Base-by-base conservation (phyloP, 139 green algal species). In the Gonium pectorale region DNA sequence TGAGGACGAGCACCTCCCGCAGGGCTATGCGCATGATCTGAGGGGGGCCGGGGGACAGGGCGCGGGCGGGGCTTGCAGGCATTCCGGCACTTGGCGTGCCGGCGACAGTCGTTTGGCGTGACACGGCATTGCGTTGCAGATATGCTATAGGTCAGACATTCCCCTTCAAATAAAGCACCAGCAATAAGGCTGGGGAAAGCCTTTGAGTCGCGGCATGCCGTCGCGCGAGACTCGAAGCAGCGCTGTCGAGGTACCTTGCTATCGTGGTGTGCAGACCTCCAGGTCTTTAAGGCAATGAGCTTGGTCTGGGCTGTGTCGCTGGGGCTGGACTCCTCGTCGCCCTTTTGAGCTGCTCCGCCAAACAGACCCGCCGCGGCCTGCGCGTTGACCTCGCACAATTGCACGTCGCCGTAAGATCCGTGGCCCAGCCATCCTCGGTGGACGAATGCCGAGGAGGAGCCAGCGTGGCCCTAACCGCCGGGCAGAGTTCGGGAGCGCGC, bases 21-120 rank as follows among this genome's bases (percentile, higher is more conserved):
- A 81, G 56, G 0, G 54, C 54, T 38, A 81, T 81, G 1, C 56
- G 73, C 73, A 81, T 81, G 2, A 81, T 31, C 73, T 81, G 73
- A 3, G 21, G 4, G n/a, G n/a, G n/a, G n/a, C n/a, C n/a, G n/a
- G n/a, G n/a, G n/a, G n/a, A n/a, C n/a, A n/a, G n/a, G n/a, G n/a
- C n/a, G n/a, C n/a, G n/a, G n/a, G n/a, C n/a, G n/a, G n/a, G n/a
- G n/a, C n/a, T n/a, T n/a, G n/a, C n/a, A n/a, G n/a, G n/a, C n/a
- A n/a, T n/a, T n/a, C n/a, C n/a, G n/a, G n/a, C n/a, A n/a, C n/a
- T n/a, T n/a, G n/a, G n/a, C n/a, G n/a, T n/a, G n/a, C n/a, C n/a
- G n/a, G n/a, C n/a, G n/a, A n/a, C n/a, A n/a, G n/a, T n/a, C n/a
- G n/a, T n/a, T n/a, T n/a, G n/a, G n/a, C n/a, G n/a, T n/a, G n/a